A percentile compares a stretch with the other conserved stretches of the same genome.
These are phyloP conservation scores for Chalara sp. DNA, from an alignment of 2,329 filamentous ascomycete genomes.

Conservation along the genomic window DNA sequence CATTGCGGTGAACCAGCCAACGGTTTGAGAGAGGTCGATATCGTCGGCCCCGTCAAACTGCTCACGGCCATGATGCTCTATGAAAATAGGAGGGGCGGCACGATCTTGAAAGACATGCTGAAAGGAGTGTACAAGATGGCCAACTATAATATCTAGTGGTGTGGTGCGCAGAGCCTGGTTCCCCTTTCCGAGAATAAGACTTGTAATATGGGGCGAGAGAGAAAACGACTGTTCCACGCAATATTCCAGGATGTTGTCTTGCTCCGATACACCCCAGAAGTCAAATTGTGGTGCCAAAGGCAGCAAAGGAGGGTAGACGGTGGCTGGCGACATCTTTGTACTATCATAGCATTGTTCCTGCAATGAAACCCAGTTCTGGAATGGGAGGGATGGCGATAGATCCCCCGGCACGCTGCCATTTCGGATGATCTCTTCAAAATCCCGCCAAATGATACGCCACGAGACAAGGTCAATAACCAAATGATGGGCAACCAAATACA, in stretches of 20 bases:
- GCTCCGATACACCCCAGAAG: background rate
- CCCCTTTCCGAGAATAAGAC: constrained; percentile 15
- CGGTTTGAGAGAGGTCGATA: constrained; percentile 26
- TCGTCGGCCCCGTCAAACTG: constrained; percentile 17
- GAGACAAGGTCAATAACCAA: constrained; percentile 27
- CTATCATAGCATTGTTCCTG: background rate
- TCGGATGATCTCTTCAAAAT: constrained; percentile 26
- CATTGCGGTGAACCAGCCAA: constrained; percentile 40
- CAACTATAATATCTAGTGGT: constrained; percentile 32
- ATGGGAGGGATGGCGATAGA: background rate
- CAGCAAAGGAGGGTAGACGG: background rate
- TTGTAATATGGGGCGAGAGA: constrained; percentile 31
- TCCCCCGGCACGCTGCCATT: background rate
- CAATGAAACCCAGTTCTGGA: background rate
- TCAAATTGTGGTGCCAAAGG: background rate
- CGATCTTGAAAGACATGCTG: constrained; percentile 27
- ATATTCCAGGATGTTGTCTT: background rate
- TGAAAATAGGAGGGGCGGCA: constrained; percentile 29
- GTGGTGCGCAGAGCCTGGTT: constrained; percentile 28
- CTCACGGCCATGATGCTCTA: constrained; percentile 36
- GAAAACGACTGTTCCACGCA: constrained; percentile 27
- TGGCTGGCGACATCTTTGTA: background rate
- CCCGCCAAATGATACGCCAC: constrained; percentile 29
- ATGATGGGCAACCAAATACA: constrained; percentile 5
- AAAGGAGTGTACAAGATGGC: constrained; percentile 29